Evolutionary conservation across 768 basidiomycete genomes (phyloP).

Genomic region (Rickenella mellea): DNA sequence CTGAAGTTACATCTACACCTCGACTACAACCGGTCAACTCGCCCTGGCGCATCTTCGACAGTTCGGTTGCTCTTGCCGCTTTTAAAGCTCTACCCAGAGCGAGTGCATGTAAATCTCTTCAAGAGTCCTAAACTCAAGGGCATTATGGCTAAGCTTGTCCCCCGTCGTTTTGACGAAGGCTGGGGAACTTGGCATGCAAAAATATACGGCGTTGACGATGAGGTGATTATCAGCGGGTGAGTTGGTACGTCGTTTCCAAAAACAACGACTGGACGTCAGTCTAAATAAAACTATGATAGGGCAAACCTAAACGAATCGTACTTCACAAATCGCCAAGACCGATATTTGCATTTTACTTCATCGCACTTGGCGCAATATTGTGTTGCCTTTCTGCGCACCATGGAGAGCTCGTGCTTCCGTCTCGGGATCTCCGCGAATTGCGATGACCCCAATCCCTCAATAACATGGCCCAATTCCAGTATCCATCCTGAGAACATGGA

Average conservation of each 20-base stretch:
- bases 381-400: conserved; percentile 59
- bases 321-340: conserved; percentile 91
- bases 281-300: conserved; percentile 30
- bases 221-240: conserved; percentile 89
- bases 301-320: conserved; percentile 92
- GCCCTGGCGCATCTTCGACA: conserved; percentile 63
- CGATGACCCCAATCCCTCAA: no score
- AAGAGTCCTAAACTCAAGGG: conserved; percentile 80
- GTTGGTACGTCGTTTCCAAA: conserved; percentile 20
- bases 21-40: conserved; percentile 74
- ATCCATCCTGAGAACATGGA: conserved; percentile 67
- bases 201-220: conserved; percentile 87
- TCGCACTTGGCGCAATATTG: conserved; percentile 74
- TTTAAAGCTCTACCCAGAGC: conserved; percentile 55
- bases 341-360: conserved; percentile 68
- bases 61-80: conserved; percentile 64
- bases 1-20: conserved; percentile 66
- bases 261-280: background rate
- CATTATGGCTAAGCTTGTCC: conserved; percentile 65
- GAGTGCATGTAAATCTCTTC: conserved; percentile 75
- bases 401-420: conserved; percentile 67
- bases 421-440: conserved; percentile 27
- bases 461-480: conserved; percentile 59
- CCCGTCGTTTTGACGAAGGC: conserved; percentile 92
- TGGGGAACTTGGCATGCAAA: conserved; percentile 99